Base-by-base conservation (phyloP, 306 rosid genomes). In the Lathyrus sativus region DNA sequence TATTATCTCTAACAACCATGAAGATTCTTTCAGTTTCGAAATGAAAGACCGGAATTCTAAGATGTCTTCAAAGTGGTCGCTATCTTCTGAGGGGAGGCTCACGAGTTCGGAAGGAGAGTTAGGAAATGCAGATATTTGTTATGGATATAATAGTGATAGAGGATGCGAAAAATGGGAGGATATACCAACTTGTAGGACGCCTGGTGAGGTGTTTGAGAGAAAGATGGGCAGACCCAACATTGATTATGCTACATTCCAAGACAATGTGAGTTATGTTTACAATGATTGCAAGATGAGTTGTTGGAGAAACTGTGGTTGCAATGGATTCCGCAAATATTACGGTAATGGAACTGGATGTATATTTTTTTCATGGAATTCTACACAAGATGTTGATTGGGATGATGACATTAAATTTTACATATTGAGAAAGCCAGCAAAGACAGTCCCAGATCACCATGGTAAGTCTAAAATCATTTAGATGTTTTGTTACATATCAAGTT, bases 241-340 rank as follows among this genome's bases (percentile, higher is more conserved):
- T 0, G 3, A 7, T 2, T 18, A 2, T 17, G 0, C 2, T 11
- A 18, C 12, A 0, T 0, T 0, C 15, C 2, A 3, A 59, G 0
- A 10, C 2, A 45, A 45, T 45, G 17, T 0, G 0, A 37, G 4
- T 35, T 33, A 46, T 37, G 12, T 13, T 22, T 31, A 11, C 11
- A 65, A 28, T 54, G 76, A 77, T 45, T 77, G 76, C 53, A n/a
- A 22, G 28, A 19, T 7, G 7, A 18, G 5, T n/a, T 80, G 80
- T 29, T 66, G 75, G 80, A 19, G 35, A 11, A 38, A 58, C 5
- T 75, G 77, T 43, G 12, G 9, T 19, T 79, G 79, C 12, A 37
- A 19, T 8, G 84, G 74, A 9, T 76, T 19, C 11, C 2, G 1
- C 15, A 2, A 8, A 12, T 26, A 0, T 9, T 0, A n/a, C 62